phyloP scores from a whole-genome alignment of 768 basidiomycete genomes.

The Amanita thiersii region DNA sequence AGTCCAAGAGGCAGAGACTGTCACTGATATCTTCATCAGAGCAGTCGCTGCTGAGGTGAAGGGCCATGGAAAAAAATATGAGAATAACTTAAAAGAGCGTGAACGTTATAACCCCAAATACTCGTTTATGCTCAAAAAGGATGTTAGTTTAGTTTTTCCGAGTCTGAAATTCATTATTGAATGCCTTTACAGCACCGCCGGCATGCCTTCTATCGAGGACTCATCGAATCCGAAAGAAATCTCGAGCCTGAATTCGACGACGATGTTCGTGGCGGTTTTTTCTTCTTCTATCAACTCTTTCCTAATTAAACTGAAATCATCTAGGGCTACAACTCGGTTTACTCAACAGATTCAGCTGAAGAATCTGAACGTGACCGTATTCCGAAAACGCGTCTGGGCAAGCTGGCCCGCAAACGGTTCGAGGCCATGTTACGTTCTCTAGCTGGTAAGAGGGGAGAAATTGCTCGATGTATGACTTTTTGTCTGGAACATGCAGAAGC shows the following conservation, averaged over 20 bases:
- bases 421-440: constrained; percentile 86
- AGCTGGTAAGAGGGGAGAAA: constrained; percentile 80
- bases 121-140: constrained; percentile 56
- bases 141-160: constrained; percentile 30
- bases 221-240: constrained; percentile 48
- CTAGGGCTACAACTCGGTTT: constrained; percentile 81
- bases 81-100: constrained; percentile 61
- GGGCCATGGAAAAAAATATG: constrained; percentile 73
- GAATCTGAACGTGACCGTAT: constrained; percentile 84
- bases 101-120: constrained; percentile 82
- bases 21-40: constrained; percentile 79
- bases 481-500: constrained; percentile 95
- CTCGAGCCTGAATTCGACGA: constrained; percentile 74
- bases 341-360: constrained; percentile 91
- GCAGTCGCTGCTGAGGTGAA: constrained; percentile 82
- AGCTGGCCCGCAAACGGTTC: constrained; percentile 73
- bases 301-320: too few relatives aligned
- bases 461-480: constrained; percentile 96
- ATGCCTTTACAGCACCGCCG: constrained; percentile 48
- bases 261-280: too few relatives aligned
- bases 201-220: constrained; percentile 61
- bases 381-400: constrained; percentile 71
- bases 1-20: constrained; percentile 49
- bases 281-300: too few relatives aligned
- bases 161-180: constrained; percentile 5